phyloP scores from a whole-genome alignment of 352 stramenopile species.

The Phytophthora meadii region DNA sequence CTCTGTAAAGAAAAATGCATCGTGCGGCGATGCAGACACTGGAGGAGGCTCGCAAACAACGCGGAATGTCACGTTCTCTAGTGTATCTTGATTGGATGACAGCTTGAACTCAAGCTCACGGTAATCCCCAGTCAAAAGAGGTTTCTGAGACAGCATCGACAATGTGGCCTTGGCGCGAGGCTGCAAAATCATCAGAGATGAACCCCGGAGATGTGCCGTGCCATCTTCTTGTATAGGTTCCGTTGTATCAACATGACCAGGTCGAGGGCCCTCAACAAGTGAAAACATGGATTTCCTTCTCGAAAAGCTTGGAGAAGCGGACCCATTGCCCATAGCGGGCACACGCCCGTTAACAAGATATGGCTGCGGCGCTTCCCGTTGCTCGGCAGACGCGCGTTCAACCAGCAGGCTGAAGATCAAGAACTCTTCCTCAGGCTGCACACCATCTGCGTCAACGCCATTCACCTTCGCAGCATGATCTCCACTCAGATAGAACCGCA shows the following conservation, averaged over 20 bases:
- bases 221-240: conserved; percentile 57
- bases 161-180: conserved; percentile 72
- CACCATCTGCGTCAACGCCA: conserved; percentile 17
- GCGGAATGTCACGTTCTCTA: conserved; percentile 63
- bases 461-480: conserved; percentile 15
- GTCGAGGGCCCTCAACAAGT: conserved; percentile 24
- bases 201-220: conserved; percentile 45
- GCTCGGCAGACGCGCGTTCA: conserved; percentile 40
- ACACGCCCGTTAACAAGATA: conserved; percentile 70
- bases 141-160: conserved; percentile 56
- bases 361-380: conserved; percentile 46
- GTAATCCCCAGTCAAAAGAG: conserved; percentile 71
- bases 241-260: conserved; percentile 41
- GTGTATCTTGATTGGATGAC: conserved; percentile 68
- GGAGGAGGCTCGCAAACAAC: conserved; percentile 63
- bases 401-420: conserved; percentile 72
- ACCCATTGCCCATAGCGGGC: conserved; percentile 85
- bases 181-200: conserved; percentile 71
- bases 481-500: conserved; percentile 61
- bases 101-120: conserved; percentile 69
- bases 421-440: conserved; percentile 37
- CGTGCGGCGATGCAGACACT: conserved; percentile 39
- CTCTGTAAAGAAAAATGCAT: conserved; percentile 72
- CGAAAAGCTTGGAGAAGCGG: conserved; percentile 84
- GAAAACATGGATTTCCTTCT: conserved; percentile 85